Conservation (phyloP, 306 rosid species). For the Pueraria montana region DNA sequence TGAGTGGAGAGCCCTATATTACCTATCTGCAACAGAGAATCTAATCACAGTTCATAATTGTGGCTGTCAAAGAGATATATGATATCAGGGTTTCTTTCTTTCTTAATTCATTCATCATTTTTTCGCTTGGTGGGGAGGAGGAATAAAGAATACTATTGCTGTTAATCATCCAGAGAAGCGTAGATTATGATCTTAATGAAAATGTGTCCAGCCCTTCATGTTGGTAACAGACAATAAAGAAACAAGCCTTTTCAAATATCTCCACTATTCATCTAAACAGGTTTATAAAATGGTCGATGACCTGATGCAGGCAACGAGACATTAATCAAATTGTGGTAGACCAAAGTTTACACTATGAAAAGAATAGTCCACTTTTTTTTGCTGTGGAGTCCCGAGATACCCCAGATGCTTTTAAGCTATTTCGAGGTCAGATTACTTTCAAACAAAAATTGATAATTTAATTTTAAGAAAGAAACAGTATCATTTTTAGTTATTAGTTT, state of each 20-base stretch:
- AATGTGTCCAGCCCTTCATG: constrained; percentile 26
- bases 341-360: constrained; percentile 63
- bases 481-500: neutral
- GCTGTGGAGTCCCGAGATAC: constrained; percentile 66
- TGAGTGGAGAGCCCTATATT: constrained; percentile 15
- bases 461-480: neutral
- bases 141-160: constrained; percentile 12
- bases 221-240: constrained; percentile 1
- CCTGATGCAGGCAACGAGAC: constrained; percentile 57
- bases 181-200: constrained; percentile 6
- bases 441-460: neutral
- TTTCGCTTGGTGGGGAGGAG: neutral
- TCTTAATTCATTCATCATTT: neutral
- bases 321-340: constrained; percentile 70
- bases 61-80: neutral
- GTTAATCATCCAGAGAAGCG: neutral
- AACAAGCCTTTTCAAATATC: constrained; percentile 16
- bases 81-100: constrained; percentile 12
- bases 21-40: constrained; percentile 12
- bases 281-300: constrained; percentile 18
- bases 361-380: constrained; percentile 62
- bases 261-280: constrained; percentile 22
- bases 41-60: constrained; percentile 9
- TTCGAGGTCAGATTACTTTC: constrained; percentile 58
- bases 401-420: constrained; percentile 73